These are phyloP conservation scores for Globisporangium recalcitrans DNA, from an alignment of 352 stramenopile genomes.

Conservation along the genomic window DNA sequence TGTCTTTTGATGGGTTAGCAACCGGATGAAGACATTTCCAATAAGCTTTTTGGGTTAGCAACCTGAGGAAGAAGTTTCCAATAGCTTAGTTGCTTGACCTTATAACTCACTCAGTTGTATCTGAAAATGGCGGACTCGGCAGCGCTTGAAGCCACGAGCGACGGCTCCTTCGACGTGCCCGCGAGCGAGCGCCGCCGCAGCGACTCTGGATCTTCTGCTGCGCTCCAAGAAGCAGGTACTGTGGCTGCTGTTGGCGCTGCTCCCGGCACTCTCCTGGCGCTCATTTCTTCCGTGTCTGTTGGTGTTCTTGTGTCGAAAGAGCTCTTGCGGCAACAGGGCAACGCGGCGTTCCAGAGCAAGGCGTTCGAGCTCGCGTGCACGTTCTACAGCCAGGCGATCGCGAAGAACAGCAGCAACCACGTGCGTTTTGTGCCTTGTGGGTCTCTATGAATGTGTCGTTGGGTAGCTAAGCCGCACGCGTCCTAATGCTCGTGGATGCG, in stretches of 20 bases:
- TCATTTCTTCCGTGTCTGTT: neutral
- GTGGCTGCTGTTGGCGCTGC: neutral
- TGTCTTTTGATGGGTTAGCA: no score
- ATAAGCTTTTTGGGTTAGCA: no score
- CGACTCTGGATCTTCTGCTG: neutral
- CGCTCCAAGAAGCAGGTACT: neutral
- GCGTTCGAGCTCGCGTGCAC: constrained; percentile 38
- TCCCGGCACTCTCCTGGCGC: neutral
- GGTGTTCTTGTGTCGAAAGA: constrained; percentile 16
- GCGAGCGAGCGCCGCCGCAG: constrained; percentile 1
- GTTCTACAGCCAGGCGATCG: constrained; percentile 61
- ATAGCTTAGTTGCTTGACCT: no score
- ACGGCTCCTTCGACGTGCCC: constrained; percentile 38
- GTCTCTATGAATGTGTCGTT: neutral
- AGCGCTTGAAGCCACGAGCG: constrained; percentile 22
- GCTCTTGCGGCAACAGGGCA: constrained; percentile 52
- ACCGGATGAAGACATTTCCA: no score
- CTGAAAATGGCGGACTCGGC: constrained; percentile 21
- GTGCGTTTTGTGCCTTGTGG: constrained; percentile 19
- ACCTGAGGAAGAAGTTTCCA: no score
- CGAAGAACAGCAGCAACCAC: constrained; percentile 39
- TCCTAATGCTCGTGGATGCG: neutral
- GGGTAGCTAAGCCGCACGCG: neutral
- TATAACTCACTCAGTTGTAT: no score
- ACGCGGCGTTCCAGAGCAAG: constrained; percentile 56